Evolutionary conservation across 2,329 filamentous ascomycete genomes (phyloP).

Genomic region (Claviceps spartinae): DNA sequence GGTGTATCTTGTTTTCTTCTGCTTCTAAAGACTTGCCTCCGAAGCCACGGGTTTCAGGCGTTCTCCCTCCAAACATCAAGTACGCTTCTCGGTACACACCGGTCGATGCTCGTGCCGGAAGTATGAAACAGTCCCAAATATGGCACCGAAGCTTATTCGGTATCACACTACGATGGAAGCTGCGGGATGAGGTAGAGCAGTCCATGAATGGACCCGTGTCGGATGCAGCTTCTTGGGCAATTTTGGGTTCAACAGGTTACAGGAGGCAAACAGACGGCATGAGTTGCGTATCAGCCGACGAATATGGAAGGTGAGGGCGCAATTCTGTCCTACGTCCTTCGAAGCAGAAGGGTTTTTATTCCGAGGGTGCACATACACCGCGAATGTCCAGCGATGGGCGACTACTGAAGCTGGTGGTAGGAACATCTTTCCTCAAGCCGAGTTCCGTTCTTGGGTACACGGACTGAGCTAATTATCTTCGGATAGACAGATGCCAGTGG

Average conservation of each 20-base stretch:
- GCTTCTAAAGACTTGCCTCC: not conserved
- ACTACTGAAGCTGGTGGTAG: not conserved
- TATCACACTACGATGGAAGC: conserved; percentile 3
- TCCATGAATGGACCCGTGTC: conserved; percentile 3
- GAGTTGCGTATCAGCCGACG: not conserved
- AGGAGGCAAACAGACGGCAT: conserved; percentile 5
- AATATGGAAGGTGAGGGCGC: not conserved
- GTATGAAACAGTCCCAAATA: conserved; percentile 1
- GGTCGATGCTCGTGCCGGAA: not conserved
- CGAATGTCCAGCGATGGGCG: not conserved
- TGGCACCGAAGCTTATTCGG: not conserved
- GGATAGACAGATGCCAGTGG: not conserved
- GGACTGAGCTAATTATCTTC: not conserved
- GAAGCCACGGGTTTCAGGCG: not conserved
- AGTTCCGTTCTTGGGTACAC: not conserved
- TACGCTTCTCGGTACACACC: not conserved
- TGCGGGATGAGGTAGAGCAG: conserved; percentile 4
- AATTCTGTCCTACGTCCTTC: conserved; percentile 1
- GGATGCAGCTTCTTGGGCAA: conserved; percentile 3
- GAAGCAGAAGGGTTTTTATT: not conserved
- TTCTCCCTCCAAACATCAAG: not conserved
- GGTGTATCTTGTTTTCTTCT: not conserved
- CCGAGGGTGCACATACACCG: conserved; percentile 3
- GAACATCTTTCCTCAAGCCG: not conserved
- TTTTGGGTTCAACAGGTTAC: conserved; percentile 5